phyloP scores from a whole-genome alignment of 352 stramenopile genomes.

The Thraustochytrium striatum region DNA sequence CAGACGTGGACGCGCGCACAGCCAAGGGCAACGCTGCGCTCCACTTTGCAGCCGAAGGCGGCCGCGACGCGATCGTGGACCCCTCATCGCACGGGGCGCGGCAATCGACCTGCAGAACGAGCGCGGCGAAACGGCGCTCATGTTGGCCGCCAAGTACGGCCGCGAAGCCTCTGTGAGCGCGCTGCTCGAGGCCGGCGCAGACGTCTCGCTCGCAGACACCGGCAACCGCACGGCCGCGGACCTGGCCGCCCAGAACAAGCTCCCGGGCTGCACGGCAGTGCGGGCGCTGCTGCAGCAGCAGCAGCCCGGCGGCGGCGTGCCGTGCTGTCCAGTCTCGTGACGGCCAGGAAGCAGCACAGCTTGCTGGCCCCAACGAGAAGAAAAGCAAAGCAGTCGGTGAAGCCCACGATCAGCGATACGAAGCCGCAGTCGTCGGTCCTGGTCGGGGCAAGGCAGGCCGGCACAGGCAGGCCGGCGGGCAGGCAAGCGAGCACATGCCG shows the following conservation, averaged over 20 bases:
- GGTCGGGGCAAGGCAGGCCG: too few species aligned
- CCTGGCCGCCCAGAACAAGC: neutral
- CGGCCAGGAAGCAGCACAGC: too few species aligned
- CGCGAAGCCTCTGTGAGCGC: neutral
- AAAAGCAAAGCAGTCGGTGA: too few species aligned
- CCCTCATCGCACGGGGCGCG: neutral
- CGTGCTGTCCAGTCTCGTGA: neutral
- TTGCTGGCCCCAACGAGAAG: too few species aligned
- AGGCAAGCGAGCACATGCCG: too few species aligned
- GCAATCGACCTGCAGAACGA: neutral
- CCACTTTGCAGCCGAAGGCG: neutral
- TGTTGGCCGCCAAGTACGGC: neutral
- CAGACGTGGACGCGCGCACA: neutral
- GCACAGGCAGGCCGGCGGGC: too few species aligned
- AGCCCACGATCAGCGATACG: too few species aligned
- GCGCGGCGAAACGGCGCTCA: neutral
- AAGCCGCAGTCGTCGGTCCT: too few species aligned
- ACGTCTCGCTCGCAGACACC: neutral
- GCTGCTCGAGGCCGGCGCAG: neutral
- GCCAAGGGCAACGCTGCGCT: neutral
- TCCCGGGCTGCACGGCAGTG: neutral
- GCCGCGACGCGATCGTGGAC: neutral
- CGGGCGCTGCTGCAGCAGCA: neutral
- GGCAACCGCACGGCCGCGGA: neutral
- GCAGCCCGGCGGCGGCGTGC: neutral